phyloP scores from a whole-genome alignment of 768 basidiomycete species.

The Suillus ampliporus region DNA sequence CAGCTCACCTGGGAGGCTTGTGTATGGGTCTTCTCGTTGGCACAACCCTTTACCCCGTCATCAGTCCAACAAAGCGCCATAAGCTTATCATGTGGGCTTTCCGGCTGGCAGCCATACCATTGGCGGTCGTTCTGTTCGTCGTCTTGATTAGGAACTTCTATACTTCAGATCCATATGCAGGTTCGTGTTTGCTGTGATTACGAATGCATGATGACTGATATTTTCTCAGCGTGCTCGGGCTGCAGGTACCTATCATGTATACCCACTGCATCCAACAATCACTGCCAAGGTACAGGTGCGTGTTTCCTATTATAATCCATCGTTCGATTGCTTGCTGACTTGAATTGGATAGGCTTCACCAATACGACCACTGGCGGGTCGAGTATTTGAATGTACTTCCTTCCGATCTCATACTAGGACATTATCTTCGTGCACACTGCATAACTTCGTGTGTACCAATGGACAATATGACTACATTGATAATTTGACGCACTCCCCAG shows the following conservation, averaged over 20 bases:
- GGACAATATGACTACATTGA: slow-evolving; percentile 8
- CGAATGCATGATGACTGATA: neutral
- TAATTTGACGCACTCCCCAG: neutral
- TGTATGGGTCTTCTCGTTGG: slow-evolving; percentile 84
- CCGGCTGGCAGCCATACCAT: slow-evolving; percentile 73
- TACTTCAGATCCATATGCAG: slow-evolving; percentile 82
- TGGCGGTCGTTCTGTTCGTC: slow-evolving; percentile 82
- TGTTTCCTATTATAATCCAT: neutral
- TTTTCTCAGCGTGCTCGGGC: slow-evolving; percentile 71
- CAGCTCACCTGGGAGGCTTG: slow-evolving; percentile 88
- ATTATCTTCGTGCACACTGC: neutral
- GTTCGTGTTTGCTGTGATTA: slow-evolving; percentile 44
- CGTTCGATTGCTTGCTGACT: slow-evolving; percentile 9
- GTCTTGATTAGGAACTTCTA: slow-evolving; percentile 90
- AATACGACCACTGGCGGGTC: slow-evolving; percentile 33
- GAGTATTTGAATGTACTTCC: slow-evolving; percentile 26
- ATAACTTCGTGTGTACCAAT: slow-evolving; percentile 4
- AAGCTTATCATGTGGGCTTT: slow-evolving; percentile 72
- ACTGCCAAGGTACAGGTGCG: slow-evolving; percentile 59
- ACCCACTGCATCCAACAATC: slow-evolving; percentile 73
- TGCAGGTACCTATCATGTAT: slow-evolving; percentile 92
- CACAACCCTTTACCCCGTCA: slow-evolving; percentile 87
- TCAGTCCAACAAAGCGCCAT: slow-evolving; percentile 80
- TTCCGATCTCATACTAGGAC: slow-evolving; percentile 9
- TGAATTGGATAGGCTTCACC: slow-evolving; percentile 27